Evolutionary conservation across 495 filamentous ascomycete species (phyloP).

Genomic region (Penicillium waksmanii): DNA sequence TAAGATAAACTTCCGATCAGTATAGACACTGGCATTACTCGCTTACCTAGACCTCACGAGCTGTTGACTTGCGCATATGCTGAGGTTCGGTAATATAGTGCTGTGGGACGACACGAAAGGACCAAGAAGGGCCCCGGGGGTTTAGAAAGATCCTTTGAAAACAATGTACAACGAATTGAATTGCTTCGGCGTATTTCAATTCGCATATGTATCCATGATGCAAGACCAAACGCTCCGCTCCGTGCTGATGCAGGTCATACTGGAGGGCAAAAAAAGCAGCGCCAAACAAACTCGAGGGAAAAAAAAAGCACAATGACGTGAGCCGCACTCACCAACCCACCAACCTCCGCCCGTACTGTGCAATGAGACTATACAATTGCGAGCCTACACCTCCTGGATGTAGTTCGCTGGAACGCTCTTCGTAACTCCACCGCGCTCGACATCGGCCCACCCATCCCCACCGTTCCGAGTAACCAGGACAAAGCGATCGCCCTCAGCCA

Average conservation of each 20-base stretch:
- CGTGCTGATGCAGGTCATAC: constrained; percentile 31
- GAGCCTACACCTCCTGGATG: constrained; percentile 67
- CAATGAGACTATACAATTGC: constrained; percentile 13
- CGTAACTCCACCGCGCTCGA: constrained; percentile 87
- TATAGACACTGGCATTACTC: neutral
- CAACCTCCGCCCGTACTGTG: constrained; percentile 9
- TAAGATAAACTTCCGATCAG: neutral
- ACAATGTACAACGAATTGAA: neutral
- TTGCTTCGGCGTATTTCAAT: constrained; percentile 3
- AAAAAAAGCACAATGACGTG: neutral
- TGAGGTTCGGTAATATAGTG: too few species aligned
- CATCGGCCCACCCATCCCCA: constrained; percentile 96
- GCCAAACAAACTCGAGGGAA: neutral
- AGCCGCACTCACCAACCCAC: neutral
- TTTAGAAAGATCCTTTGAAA: too few species aligned
- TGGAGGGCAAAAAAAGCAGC: constrained; percentile 17
- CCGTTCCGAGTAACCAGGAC: constrained; percentile 81
- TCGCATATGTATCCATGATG: constrained; percentile 15
- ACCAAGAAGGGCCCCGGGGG: too few species aligned
- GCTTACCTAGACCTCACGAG: too few species aligned
- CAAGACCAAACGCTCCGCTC: constrained; percentile 14
- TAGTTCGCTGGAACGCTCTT: constrained; percentile 95
- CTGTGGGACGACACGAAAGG: too few species aligned
- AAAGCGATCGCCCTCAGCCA: constrained; percentile 89
- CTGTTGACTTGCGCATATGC: neutral